phyloP scores from a whole-genome alignment of 148 eudicot genomes.

The Pouteria glomerata region DNA sequence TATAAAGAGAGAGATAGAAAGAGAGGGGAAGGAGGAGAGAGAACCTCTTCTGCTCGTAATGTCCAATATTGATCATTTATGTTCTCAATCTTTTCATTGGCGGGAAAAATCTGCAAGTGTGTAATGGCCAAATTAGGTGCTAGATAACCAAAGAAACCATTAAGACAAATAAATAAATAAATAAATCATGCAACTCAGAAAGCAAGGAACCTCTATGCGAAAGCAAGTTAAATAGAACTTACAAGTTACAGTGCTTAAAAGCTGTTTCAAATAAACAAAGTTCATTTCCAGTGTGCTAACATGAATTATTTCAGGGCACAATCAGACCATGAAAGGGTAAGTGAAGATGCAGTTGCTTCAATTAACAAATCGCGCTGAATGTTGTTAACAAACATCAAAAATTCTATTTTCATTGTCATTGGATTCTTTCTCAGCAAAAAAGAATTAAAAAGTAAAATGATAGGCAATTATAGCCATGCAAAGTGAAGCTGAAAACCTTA shows the following conservation, averaged over 20 bases:
- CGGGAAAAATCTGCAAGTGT: conserved; percentile 64
- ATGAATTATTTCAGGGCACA: neutral
- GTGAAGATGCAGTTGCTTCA: neutral
- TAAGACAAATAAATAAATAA: neutral
- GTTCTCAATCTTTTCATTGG: conserved; percentile 77
- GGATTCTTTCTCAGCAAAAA: neutral
- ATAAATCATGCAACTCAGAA: neutral
- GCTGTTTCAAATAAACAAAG: neutral
- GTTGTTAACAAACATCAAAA: neutral
- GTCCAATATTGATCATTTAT: conserved; percentile 97
- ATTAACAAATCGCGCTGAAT: neutral
- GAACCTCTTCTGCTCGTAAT: conserved; percentile 89
- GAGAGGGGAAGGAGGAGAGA: neutral
- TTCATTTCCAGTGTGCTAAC: neutral
- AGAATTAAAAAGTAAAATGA: neutral
- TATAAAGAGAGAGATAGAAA: neutral
- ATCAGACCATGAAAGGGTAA: neutral
- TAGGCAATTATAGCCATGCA: neutral
- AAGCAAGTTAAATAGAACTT: neutral
- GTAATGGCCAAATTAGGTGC: conserved; percentile 1
- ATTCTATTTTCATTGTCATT: neutral
- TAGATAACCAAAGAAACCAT: neutral
- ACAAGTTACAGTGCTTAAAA: neutral
- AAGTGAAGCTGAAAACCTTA: conserved; percentile 23
- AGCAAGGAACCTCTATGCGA: neutral